These are phyloP conservation scores for Pythium utonaiense DNA, from an alignment of 352 stramenopile genomes.

Conservation along the genomic window DNA sequence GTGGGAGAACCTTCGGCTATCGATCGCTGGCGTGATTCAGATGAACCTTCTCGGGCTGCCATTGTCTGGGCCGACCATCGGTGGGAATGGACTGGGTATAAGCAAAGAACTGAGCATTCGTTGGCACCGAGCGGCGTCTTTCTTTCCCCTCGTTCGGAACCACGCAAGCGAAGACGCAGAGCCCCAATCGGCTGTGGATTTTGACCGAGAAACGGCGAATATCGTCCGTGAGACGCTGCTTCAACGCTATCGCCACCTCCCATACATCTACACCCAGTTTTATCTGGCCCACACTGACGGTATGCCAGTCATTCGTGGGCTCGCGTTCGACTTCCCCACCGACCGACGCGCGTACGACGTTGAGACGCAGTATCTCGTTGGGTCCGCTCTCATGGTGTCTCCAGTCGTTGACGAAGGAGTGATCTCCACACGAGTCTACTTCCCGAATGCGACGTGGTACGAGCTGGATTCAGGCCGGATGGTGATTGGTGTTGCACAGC, in stretches of 20 bases:
- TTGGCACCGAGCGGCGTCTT: constrained; percentile 78
- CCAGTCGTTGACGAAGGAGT: constrained; percentile 63
- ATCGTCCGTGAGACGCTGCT: constrained; percentile 58
- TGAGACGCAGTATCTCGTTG: constrained; percentile 74
- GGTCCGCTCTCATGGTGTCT: constrained; percentile 69
- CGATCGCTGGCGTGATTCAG: constrained; percentile 63
- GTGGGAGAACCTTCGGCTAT: constrained; percentile 77
- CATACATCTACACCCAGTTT: constrained; percentile 87
- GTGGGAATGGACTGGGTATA: constrained; percentile 40
- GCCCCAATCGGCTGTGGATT: constrained; percentile 62
- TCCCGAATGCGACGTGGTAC: constrained; percentile 70
- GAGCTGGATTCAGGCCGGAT: constrained; percentile 48
- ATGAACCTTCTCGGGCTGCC: constrained; percentile 81
- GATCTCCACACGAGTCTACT: constrained; percentile 61
- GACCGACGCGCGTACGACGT: constrained; percentile 36
- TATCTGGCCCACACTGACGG: constrained; percentile 50
- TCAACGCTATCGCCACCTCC: constrained; percentile 64
- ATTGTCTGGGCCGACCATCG: constrained; percentile 66
- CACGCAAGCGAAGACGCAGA: constrained; percentile 38
- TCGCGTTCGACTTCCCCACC: constrained; percentile 65
- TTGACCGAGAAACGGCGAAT: constrained; percentile 59
- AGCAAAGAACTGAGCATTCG: constrained; percentile 73
- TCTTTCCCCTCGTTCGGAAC: constrained; percentile 78
- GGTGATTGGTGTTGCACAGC: background rate
- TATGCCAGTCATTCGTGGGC: constrained; percentile 40